Conservation (phyloP, 2,329 filamentous ascomycete genomes). For the Pseudocercospora crystallina region DNA sequence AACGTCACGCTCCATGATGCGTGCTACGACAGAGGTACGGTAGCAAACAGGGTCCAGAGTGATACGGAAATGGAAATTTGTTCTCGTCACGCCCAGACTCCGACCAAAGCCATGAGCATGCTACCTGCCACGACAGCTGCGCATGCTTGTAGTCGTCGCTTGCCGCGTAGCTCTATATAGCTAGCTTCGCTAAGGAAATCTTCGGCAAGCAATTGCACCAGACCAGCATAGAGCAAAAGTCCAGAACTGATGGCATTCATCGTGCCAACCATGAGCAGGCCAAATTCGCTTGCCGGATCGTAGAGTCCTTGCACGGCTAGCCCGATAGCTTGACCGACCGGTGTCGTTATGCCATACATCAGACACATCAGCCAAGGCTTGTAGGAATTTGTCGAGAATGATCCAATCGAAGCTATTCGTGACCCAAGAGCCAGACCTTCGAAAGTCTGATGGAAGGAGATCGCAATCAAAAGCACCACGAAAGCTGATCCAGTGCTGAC, state of each 20-base stretch:
- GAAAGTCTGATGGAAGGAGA: constrained; percentile 71
- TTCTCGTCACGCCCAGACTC: constrained; percentile 61
- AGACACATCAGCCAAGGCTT: constrained; percentile 73
- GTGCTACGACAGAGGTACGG: too few species aligned
- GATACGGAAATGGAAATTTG: too few species aligned
- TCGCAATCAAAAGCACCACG: constrained; percentile 65
- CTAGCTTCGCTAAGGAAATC: constrained; percentile 62
- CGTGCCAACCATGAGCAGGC: constrained; percentile 50
- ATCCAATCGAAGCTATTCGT: constrained; percentile 67
- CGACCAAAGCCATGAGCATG: constrained; percentile 65
- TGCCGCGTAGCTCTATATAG: constrained; percentile 59
- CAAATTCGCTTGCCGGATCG: constrained; percentile 49
- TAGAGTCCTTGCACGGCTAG: constrained; percentile 52
- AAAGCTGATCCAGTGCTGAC: constrained; percentile 67
- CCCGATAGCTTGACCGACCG: constrained; percentile 52
- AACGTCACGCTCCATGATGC: too few species aligned
- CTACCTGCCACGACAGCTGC: constrained; percentile 60
- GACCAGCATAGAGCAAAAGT: constrained; percentile 49
- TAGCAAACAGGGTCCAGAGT: too few species aligned
- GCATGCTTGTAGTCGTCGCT: constrained; percentile 61
- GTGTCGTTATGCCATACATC: constrained; percentile 61
- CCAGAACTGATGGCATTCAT: constrained; percentile 53
- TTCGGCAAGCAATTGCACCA: constrained; percentile 52
- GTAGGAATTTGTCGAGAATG: constrained; percentile 68
- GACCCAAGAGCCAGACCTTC: constrained; percentile 69